Conservation (phyloP, 208 protist species). For the Trypanosomatidae sp. region DNA sequence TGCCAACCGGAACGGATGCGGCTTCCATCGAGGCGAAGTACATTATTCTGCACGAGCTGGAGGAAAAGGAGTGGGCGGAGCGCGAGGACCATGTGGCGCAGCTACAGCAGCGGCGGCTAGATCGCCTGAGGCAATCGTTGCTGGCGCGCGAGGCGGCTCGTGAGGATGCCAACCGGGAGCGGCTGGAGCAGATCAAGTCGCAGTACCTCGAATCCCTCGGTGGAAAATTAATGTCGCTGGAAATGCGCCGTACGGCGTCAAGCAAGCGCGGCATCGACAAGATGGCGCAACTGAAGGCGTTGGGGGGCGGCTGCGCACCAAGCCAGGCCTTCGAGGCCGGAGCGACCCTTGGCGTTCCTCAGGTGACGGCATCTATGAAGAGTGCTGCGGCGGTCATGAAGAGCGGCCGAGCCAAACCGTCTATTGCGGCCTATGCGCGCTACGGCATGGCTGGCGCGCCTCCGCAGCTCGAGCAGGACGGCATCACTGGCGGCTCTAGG, state of each 20-base stretch:
- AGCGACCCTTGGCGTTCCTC: slow-evolving; percentile 11
- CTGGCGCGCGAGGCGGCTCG: slow-evolving; percentile 63
- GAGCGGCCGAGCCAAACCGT: slow-evolving; percentile 2
- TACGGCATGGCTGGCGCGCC: slow-evolving; percentile 25
- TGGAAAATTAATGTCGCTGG: slow-evolving; percentile 44
- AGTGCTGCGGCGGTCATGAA: background rate
- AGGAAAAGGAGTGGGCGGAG: slow-evolving; percentile 87
- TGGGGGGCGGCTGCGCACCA: slow-evolving; percentile 5
- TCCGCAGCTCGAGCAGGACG: slow-evolving; percentile 12
- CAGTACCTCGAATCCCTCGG: slow-evolving; percentile 44
- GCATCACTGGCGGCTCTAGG: background rate
- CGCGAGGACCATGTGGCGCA: slow-evolving; percentile 75
- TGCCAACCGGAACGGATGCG: slow-evolving; percentile 50
- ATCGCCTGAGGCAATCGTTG: slow-evolving; percentile 51
- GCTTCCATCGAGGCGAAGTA: slow-evolving; percentile 51
- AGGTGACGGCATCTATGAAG: background rate
- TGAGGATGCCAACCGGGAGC: slow-evolving; percentile 49
- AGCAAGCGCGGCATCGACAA: slow-evolving; percentile 37
- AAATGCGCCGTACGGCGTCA: slow-evolving; percentile 29
- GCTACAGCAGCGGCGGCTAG: slow-evolving; percentile 74
- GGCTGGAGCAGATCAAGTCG: slow-evolving; percentile 63
- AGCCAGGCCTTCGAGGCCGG: background rate
- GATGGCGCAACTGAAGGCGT: slow-evolving; percentile 10
- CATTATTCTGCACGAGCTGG: slow-evolving; percentile 63
- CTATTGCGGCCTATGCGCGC: slow-evolving; percentile 25